phyloP scores from a whole-genome alignment of 257 asterid genomes.

The Ocimum tenuiflorum region DNA sequence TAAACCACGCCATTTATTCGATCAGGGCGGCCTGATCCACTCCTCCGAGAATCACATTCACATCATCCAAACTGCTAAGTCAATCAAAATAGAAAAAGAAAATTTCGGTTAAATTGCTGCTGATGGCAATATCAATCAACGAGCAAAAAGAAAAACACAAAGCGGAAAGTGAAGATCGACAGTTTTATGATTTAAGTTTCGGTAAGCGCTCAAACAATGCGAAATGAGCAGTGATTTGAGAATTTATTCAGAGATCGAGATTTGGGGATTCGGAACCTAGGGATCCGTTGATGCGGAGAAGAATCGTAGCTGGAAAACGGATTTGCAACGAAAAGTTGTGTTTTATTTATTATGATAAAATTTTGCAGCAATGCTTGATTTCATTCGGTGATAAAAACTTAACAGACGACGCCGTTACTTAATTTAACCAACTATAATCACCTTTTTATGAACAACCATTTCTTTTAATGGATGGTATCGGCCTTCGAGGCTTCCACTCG shows the following conservation, averaged over 20 bases:
- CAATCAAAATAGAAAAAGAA: neutral
- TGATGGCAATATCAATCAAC: neutral
- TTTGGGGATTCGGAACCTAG: constrained; percentile 12
- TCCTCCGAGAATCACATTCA: constrained; percentile 21
- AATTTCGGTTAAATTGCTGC: neutral
- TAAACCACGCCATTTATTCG: constrained; percentile 79
- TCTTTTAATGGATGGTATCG: no score
- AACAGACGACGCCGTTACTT: neutral
- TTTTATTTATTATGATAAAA: neutral
- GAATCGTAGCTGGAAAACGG: constrained; percentile 16
- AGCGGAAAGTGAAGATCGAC: neutral
- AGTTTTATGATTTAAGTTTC: neutral
- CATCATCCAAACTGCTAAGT: constrained; percentile 21
- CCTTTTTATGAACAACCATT: neutral
- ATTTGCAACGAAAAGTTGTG: neutral
- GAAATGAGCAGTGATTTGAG: neutral
- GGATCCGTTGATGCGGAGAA: constrained; percentile 10
- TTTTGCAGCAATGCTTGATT: constrained; percentile 9
- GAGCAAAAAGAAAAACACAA: neutral
- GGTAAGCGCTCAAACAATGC: neutral
- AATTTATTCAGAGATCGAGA: neutral
- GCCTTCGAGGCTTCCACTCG: no score
- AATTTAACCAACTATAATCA: neutral
- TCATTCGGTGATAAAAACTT: neutral
- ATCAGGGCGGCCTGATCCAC: constrained; percentile 32